These are phyloP conservation scores for Phytophthora pini DNA, from an alignment of 352 stramenopile species.

Conservation along the genomic window DNA sequence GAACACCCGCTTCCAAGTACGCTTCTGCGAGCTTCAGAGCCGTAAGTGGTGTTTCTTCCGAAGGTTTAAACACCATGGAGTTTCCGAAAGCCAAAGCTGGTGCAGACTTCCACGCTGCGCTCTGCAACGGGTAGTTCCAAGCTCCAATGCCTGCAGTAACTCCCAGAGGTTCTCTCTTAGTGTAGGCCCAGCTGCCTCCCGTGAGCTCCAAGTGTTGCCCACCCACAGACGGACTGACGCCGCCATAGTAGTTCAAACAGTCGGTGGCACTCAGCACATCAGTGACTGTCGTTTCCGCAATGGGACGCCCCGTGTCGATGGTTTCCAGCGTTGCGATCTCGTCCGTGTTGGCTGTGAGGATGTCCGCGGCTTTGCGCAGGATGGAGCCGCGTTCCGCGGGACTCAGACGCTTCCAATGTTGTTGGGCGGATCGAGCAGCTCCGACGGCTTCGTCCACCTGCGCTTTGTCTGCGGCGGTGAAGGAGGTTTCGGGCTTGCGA, in stretches of 20 bases:
- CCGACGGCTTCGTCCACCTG: slow-evolving; percentile 66
- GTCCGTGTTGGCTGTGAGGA: slow-evolving; percentile 65
- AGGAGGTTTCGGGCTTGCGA: slow-evolving; percentile 55
- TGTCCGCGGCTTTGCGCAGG: slow-evolving; percentile 64
- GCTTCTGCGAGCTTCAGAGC: slow-evolving; percentile 71
- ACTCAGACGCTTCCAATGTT: slow-evolving; percentile 67
- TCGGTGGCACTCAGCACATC: slow-evolving; percentile 77
- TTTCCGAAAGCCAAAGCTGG: slow-evolving; percentile 89
- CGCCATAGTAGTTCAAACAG: slow-evolving; percentile 84
- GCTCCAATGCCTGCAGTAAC: slow-evolving; percentile 80
- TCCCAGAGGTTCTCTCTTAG: slow-evolving; percentile 70
- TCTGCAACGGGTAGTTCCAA: slow-evolving; percentile 88
- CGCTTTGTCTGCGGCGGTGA: slow-evolving; percentile 45
- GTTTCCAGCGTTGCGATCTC: slow-evolving; percentile 79
- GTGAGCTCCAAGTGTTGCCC: slow-evolving; percentile 75
- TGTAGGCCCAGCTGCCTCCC: slow-evolving; percentile 80
- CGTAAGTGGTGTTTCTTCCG: slow-evolving; percentile 85
- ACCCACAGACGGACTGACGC: slow-evolving; percentile 66
- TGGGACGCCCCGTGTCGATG: slow-evolving; percentile 77
- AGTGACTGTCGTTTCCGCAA: slow-evolving; percentile 75
- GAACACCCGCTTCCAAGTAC: slow-evolving; percentile 75
- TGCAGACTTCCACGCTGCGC: slow-evolving; percentile 81
- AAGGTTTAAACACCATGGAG: slow-evolving; percentile 93
- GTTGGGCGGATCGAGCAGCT: slow-evolving; percentile 49
- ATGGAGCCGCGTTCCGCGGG: slow-evolving; percentile 70